Base-by-base conservation (phyloP, 2,329 filamentous ascomycete genomes). In the Arthrobotrys pseudoclavata region DNA sequence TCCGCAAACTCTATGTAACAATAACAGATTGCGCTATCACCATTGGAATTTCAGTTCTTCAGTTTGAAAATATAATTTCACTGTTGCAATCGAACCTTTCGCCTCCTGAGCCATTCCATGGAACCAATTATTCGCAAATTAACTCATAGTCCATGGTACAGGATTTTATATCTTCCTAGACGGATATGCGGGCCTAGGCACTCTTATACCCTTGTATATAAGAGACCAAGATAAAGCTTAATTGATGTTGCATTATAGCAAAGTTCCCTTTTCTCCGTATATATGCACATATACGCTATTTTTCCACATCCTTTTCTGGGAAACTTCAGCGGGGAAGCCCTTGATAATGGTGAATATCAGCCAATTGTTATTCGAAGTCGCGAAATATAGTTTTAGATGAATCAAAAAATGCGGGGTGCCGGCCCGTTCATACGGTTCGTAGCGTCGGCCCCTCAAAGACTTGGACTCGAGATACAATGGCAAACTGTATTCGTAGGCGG, bases 101-200 rank as follows among this genome's bases (percentile, higher is more conserved):
- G 5, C 37, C 37, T 15, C 31, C 13, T n/a, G 13, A 12, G 37
- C 12, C 13, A 20, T 37, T 60, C 55, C 55, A 42, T 26, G 55
- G 55, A 60, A 26, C 10, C 12, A 40, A 42, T 9, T 7, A n/a
- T 60, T 10, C 55, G 22, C 34, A 15, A 22, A 26, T 3, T 42
- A 9, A n/a, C 18, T 4, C 18, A 42, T 7, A 22, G 5, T 20
- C 55, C 55, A 60, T 42, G 55, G 55, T 40, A 42, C 20, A 5
- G 55, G 22, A 42, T 40, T 57, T 60, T 60, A 40, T 24, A 42
- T 24, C 18, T 60, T 60, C 34, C 55, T 57, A 42, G 18, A n/a
- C 55, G 55, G 55, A 60, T 60, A 60, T 42, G 55, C 55, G 55
- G 55, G 31, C 55, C 55, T 60, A 5, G 55, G 34, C 55, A 42